These are phyloP conservation scores for Rutstroemia sp. DNA, from an alignment of 2,329 filamentous ascomycete genomes.

Conservation along the genomic window DNA sequence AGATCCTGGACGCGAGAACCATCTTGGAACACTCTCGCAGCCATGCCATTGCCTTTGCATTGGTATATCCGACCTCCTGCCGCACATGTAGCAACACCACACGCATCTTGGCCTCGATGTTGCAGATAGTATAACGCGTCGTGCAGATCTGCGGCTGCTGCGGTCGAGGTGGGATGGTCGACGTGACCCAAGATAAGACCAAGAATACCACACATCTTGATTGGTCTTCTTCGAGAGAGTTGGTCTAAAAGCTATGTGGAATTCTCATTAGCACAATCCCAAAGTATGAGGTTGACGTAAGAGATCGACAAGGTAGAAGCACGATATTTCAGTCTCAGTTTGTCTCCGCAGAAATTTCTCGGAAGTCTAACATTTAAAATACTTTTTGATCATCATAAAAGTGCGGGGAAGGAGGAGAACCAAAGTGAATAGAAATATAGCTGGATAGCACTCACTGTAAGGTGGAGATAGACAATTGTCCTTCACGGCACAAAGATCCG, in stretches of 20 bases:
- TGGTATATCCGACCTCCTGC: slow-evolving; percentile 76
- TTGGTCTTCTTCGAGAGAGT: neutral
- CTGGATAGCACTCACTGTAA: neutral
- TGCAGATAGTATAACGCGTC: slow-evolving; percentile 67
- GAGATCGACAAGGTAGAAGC: neutral
- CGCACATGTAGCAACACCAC: slow-evolving; percentile 71
- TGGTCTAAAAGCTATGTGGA: slow-evolving; percentile 9
- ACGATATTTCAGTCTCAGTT: slow-evolving; percentile 11
- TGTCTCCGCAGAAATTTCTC: slow-evolving; percentile 20
- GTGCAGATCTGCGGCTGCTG: slow-evolving; percentile 59
- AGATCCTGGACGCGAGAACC: slow-evolving; percentile 66
- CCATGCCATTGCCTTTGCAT: slow-evolving; percentile 87
- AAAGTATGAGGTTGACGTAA: neutral
- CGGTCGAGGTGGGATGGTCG: slow-evolving; percentile 36
- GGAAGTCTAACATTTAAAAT: slow-evolving; percentile 27
- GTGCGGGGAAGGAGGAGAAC: neutral
- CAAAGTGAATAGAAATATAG: neutral
- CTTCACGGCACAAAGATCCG: neutral
- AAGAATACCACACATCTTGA: slow-evolving; percentile 54
- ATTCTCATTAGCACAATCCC: neutral
- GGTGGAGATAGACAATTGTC: neutral
- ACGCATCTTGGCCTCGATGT: slow-evolving; percentile 77
- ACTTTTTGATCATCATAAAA: slow-evolving; percentile 22
- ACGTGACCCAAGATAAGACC: slow-evolving; percentile 52
- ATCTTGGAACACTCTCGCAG: slow-evolving; percentile 75